phyloP scores from a whole-genome alignment of 208 protist species.

The Plasmodiophora brassicae region DNA sequence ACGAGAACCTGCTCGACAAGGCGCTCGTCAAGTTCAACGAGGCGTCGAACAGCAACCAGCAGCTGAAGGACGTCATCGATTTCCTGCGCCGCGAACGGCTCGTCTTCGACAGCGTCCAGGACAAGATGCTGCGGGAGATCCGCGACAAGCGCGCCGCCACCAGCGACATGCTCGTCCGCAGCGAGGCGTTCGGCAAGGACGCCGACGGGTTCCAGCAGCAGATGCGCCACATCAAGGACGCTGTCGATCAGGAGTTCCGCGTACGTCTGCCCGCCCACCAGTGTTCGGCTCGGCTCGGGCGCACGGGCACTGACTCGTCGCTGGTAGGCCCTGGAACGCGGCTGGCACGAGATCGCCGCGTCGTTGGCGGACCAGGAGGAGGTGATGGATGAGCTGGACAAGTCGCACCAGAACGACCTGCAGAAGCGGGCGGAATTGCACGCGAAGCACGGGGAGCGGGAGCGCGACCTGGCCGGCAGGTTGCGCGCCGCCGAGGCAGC shows the following conservation, averaged over 20 bases:
- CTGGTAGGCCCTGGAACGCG: not conserved
- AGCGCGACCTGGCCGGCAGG: not conserved
- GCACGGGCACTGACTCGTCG: too few relatives aligned
- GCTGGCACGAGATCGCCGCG: not conserved
- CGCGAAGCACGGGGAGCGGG: not conserved
- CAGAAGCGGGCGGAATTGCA: not conserved
- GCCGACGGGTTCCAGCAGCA: not conserved
- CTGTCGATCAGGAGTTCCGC: not conserved
- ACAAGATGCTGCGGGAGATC: slow-evolving; percentile 15
- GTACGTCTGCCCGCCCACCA: too few relatives aligned
- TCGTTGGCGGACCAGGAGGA: not conserved
- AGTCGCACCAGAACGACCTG: not conserved
- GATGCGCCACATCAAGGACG: slow-evolving; percentile 15
- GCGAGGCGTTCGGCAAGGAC: not conserved
- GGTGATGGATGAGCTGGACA: not conserved
- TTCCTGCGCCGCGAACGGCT: not conserved
- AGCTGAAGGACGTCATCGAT: slow-evolving; percentile 1
- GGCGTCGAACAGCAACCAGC: not conserved
- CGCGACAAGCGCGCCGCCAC: not conserved
- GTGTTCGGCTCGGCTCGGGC: too few relatives aligned
- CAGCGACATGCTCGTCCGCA: not conserved
- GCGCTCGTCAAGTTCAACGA: slow-evolving; percentile 29
- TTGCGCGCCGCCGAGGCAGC: not conserved
- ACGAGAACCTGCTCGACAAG: slow-evolving; percentile 20
- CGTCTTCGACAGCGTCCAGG: slow-evolving; percentile 2